Base-by-base conservation (phyloP, 2,329 filamentous ascomycete species). In the Paraconiothyrium sp. region DNA sequence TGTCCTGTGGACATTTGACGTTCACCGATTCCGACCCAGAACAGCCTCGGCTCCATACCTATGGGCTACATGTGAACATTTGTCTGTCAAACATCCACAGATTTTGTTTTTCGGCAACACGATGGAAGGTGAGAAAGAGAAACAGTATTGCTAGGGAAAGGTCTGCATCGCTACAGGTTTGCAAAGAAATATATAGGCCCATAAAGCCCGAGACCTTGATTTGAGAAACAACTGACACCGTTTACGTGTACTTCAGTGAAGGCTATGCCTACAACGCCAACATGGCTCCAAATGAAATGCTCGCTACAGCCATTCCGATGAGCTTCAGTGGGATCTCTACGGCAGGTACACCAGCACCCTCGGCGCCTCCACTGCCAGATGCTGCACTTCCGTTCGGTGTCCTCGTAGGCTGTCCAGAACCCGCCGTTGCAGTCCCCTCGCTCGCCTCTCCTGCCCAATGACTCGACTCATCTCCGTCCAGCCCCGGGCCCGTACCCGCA, bases 401-500 rank as follows among this genome's bases (percentile, higher is more conserved):
- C 50, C 73, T 66, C 6, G 70, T 73, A 32, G 74, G 63, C 30
- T 61, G 49, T n/a, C 73, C 73, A 54, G 72, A 73, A 30, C 73
- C 75, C 24, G 73, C 62, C 2, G 67, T 69, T 24, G 73, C 75
- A 37, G 70, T 73, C 1, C 66, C 65, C 54, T 68, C 67, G 62
- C 71, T 75, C 22, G 72, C 37, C 61, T 72, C 66, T 16, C 74
- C 74, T 43, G 71, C 67, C 48, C 74, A 76, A 64, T 78, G 76
- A n/a, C 50, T 54, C 9, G 70, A 73, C 11, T 73, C 87, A 62
- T 78, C 62, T 44, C 87, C 87, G 5, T 62, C 61, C 64, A 90
- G 85, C 71, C 88, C 88, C 22, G 80, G 79, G 4, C 84, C 87
- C 34, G 78, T 80, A 47, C 88, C 88, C 54, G 87, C 86, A 67